Conservation (phyloP, 345 rosid genomes). For the Brassica juncea region DNA sequence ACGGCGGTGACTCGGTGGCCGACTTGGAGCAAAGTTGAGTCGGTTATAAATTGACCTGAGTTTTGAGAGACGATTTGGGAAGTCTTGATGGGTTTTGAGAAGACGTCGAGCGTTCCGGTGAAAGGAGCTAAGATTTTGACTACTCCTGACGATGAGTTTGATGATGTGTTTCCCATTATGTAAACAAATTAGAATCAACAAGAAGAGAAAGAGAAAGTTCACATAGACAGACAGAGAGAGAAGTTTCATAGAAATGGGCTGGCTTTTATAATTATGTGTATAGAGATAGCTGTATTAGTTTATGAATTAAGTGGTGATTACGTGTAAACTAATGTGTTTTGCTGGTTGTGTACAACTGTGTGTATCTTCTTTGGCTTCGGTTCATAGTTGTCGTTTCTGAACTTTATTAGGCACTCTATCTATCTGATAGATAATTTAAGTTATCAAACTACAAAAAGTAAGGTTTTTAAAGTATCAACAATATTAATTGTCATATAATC, state of each 20-base stretch:
- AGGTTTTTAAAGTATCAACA: neutral
- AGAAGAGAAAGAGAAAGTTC: neutral
- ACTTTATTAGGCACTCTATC: conserved; percentile 22
- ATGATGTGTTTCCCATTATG: conserved; percentile 43
- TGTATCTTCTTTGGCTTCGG: conserved; percentile 22
- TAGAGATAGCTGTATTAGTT: conserved; percentile 19
- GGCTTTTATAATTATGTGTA: conserved; percentile 21
- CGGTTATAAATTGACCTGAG: conserved; percentile 32
- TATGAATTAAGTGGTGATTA: conserved; percentile 26
- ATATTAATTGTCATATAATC: conserved; percentile 7
- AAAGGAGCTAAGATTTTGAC: conserved; percentile 41
- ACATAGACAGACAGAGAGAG: neutral
- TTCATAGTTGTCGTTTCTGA: conserved; percentile 37
- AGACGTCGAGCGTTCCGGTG: conserved; percentile 27
- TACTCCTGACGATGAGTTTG: conserved; percentile 28
- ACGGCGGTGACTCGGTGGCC: conserved; percentile 36
- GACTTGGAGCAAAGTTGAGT: conserved; percentile 36
- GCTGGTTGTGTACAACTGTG: conserved; percentile 41
- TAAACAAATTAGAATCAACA: conserved; percentile 11
- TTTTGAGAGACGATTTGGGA: conserved; percentile 32
- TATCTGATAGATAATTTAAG: conserved; percentile 14
- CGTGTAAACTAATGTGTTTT: neutral
- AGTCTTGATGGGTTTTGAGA: conserved; percentile 36
- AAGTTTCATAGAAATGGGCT: conserved; percentile 17
- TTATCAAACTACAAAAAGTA: conserved; percentile 15